Percentiles rank a stretch among this genome's conserved stretches.
Evolutionary conservation across 2,329 filamentous ascomycete genomes (phyloP).

Genomic region (Pseudogymnoascus sp.): DNA sequence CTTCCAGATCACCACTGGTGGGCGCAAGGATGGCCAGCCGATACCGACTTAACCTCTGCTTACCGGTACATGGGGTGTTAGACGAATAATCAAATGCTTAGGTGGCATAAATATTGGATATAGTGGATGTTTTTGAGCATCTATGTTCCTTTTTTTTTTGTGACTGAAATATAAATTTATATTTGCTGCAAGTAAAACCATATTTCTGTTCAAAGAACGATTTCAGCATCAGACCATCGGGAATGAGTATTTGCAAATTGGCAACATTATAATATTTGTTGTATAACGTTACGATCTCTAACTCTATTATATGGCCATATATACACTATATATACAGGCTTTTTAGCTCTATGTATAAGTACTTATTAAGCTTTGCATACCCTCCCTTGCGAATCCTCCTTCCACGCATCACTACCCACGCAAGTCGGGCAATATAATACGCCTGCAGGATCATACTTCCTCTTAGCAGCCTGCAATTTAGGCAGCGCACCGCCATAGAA

Average conservation of each 20-base stretch:
- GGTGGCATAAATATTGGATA: not conserved
- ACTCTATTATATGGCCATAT: not conserved
- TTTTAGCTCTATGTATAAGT: not conserved
- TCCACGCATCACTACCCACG: slow-evolving; percentile 32
- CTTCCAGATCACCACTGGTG: not conserved
- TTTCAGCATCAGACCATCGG: not conserved
- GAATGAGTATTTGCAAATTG: not conserved
- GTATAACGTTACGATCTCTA: not conserved
- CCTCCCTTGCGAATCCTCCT: not conserved
- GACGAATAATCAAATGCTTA: not conserved
- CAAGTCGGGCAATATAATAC: slow-evolving; percentile 35
- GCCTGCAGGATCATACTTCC: slow-evolving; percentile 28
- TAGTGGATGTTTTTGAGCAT: not conserved
- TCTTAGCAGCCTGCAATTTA: slow-evolving; percentile 29
- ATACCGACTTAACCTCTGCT: not conserved
- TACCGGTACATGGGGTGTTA: too few species aligned
- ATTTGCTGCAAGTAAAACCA: not conserved
- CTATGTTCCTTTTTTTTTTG: too few species aligned
- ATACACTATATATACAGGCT: not conserved
- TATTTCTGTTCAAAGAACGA: not conserved
- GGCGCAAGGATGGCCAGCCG: slow-evolving; percentile 3
- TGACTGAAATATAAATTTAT: not conserved
- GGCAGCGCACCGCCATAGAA: slow-evolving; percentile 33
- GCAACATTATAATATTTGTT: not conserved
- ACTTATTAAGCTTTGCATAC: not conserved